Conservation (phyloP, 176 grass and related monocot species). For the Zoysia pacifica region DNA sequence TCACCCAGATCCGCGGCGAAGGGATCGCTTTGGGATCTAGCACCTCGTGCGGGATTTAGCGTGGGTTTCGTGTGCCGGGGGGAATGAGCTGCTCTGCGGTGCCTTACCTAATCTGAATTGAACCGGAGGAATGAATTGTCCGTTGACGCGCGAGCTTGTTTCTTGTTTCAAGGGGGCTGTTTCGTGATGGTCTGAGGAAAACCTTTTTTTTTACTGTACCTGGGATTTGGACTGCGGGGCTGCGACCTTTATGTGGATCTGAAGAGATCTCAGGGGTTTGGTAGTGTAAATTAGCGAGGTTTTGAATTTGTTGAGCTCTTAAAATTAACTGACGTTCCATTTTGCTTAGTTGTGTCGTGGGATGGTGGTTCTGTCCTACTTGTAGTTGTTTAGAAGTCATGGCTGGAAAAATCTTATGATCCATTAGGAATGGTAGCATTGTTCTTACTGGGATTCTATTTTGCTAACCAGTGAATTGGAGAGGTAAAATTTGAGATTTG, state of each 20-base stretch:
- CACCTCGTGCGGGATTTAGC: neutral
- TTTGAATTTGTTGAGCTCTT: neutral
- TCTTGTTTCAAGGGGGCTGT: neutral
- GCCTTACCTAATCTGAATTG: constrained; percentile 30
- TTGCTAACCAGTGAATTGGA: neutral
- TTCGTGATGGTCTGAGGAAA: neutral
- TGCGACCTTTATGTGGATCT: constrained; percentile 43
- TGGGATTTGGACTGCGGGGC: constrained; percentile 6
- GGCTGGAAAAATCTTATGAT: neutral
- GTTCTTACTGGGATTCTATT: constrained; percentile 13
- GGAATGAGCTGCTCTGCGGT: constrained; percentile 29
- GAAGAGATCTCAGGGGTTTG: constrained; percentile 28
- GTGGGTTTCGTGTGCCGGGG: constrained; percentile 18
- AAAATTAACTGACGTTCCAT: neutral
- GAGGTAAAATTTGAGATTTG: neutral
- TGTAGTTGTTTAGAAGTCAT: neutral
- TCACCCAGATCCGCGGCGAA: neutral
- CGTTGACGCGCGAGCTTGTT: neutral
- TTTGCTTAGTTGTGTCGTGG: constrained; percentile 6
- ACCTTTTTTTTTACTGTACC: neutral
- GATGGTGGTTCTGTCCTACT: neutral
- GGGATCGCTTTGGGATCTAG: constrained; percentile 42
- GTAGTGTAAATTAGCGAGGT: constrained; percentile 1
- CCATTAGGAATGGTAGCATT: neutral
- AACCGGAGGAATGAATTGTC: neutral